Base-by-base conservation (phyloP, 768 basidiomycete species). In the Amanita brunnescens region DNA sequence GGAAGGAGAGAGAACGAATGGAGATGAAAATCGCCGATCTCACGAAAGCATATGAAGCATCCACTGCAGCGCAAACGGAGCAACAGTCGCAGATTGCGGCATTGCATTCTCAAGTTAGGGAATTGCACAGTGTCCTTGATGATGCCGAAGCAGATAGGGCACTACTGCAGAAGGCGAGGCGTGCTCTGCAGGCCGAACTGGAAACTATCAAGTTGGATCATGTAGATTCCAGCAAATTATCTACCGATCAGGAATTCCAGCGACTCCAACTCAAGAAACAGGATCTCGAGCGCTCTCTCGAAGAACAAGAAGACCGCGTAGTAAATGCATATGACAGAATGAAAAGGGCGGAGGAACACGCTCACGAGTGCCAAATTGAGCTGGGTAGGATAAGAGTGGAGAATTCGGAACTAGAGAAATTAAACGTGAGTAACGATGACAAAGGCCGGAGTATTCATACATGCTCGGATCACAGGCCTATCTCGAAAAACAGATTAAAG, bases 41-140 rank as follows among this genome's bases (percentile, higher is more conserved):
- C 52, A 82, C 78, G 20, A 82, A 80, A 50, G 88, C 85, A 1
- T 90, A 83, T 61, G 87, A 90, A 57, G 72, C 82, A 1, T 83
- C 87, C 1, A 77, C 75, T 1, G 76, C 75, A 35, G 83, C 79
- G 0, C 88, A 90, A 58, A 70, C 80, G 0, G 90, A 91, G 57
- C 91, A 91, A 57, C 89, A 91, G 61, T 71, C 83, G 0, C 91
- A 91, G 55, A 91, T 92, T 41, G 85, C 88, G 24, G 77, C 84
- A 2, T 74, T 91, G 13, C 87, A 91, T 59, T 87, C 87, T 1
- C 89, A 92, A 74, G 87, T 90, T 49, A 82, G 87, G 37, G 87
- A 92, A 59, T 73, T 93, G 24, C 82, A 89, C 6, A 69, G 77
- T 21, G 86, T 91, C 13, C 69, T 93, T 55, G 87, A 91, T 59